Evolutionary conservation across 495 filamentous ascomycete genomes (phyloP).

Genomic region (Clohesyomyces aquaticus): DNA sequence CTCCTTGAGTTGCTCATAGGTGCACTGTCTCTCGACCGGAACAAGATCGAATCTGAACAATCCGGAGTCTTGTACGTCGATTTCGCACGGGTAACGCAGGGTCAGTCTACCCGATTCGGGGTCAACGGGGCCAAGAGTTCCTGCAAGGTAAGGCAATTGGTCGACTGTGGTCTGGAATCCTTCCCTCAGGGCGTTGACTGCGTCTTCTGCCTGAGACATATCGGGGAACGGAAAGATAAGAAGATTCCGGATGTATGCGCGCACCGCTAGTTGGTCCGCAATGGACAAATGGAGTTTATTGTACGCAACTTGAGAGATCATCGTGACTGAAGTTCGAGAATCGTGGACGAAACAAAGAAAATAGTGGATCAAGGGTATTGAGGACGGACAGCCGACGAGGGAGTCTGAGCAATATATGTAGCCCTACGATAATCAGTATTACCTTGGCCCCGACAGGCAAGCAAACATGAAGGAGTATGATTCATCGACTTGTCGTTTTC

Average conservation of each 20-base stretch:
- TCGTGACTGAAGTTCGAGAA: background rate
- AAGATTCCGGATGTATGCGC: slow-evolving; percentile 14
- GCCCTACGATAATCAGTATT: background rate
- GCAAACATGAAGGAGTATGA: background rate
- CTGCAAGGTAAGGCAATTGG: slow-evolving; percentile 25
- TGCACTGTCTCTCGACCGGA: background rate
- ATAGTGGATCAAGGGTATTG: too few relatives aligned
- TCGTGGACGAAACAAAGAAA: background rate
- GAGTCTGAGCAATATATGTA: background rate
- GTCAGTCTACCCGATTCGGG: slow-evolving; percentile 8
- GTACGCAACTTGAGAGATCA: background rate
- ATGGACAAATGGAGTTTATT: slow-evolving; percentile 21
- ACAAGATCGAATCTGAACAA: slow-evolving; percentile 7
- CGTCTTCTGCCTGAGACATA: slow-evolving; percentile 1
- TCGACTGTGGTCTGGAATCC: slow-evolving; percentile 16
- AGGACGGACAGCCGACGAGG: too few relatives aligned
- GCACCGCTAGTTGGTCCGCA: slow-evolving; percentile 16
- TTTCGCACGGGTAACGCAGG: slow-evolving; percentile 18
- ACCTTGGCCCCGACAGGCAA: background rate
- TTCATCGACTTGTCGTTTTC: background rate
- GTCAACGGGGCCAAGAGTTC: slow-evolving; percentile 15
- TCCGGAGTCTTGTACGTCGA: background rate
- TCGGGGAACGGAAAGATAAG: slow-evolving; percentile 26
- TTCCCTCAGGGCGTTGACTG: slow-evolving; percentile 18
- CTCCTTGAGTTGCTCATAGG: slow-evolving; percentile 18